These are phyloP conservation scores for Cyberlindnera mrakii DNA, from an alignment of 805 yeast species.

Conservation along the genomic window DNA sequence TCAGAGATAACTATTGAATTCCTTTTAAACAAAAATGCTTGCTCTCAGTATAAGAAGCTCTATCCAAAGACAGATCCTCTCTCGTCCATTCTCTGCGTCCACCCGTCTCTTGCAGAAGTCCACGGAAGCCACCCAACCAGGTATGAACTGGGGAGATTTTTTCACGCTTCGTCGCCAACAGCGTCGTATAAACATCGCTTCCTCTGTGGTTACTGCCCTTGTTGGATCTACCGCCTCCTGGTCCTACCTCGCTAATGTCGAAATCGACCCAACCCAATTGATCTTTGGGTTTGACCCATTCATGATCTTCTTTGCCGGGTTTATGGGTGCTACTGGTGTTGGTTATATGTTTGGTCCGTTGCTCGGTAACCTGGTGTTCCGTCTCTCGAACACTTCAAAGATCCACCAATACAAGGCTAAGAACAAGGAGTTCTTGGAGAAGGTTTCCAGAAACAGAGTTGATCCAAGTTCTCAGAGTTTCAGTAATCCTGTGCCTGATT, in stretches of 20 bases:
- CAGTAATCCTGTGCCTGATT: slow-evolving; percentile 96
- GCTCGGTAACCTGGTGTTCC: slow-evolving; percentile 68
- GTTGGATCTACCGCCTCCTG: slow-evolving; percentile 64
- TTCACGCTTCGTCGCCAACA: slow-evolving; percentile 70
- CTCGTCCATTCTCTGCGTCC: slow-evolving; percentile 8
- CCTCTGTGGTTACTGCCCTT: slow-evolving; percentile 65
- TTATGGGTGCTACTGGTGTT: slow-evolving; percentile 62
- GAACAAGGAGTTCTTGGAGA: slow-evolving; percentile 70
- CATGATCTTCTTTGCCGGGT: slow-evolving; percentile 69
- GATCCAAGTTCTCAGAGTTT: slow-evolving; percentile 89
- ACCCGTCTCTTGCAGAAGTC: slow-evolving; percentile 2
- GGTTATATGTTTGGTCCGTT: slow-evolving; percentile 84
- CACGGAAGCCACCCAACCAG: slow-evolving; percentile 1
- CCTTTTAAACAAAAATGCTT: background rate
- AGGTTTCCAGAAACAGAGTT: slow-evolving; percentile 72
- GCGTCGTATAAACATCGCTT: slow-evolving; percentile 58
- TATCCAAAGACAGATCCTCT: slow-evolving; percentile 9
- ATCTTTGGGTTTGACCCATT: slow-evolving; percentile 88
- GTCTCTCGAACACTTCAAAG: slow-evolving; percentile 40
- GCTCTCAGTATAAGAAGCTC: slow-evolving; percentile 6
- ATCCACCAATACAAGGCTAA: slow-evolving; percentile 47
- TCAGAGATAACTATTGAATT: too few species aligned
- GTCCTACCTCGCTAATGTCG: slow-evolving; percentile 70
- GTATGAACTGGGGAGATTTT: slow-evolving; percentile 73
- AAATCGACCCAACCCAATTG: slow-evolving; percentile 81